A percentile compares a stretch with the other conserved stretches of the same genome.
These are phyloP conservation scores for Russula sp. DNA, from an alignment of 768 basidiomycete species.

Conservation along the genomic window DNA sequence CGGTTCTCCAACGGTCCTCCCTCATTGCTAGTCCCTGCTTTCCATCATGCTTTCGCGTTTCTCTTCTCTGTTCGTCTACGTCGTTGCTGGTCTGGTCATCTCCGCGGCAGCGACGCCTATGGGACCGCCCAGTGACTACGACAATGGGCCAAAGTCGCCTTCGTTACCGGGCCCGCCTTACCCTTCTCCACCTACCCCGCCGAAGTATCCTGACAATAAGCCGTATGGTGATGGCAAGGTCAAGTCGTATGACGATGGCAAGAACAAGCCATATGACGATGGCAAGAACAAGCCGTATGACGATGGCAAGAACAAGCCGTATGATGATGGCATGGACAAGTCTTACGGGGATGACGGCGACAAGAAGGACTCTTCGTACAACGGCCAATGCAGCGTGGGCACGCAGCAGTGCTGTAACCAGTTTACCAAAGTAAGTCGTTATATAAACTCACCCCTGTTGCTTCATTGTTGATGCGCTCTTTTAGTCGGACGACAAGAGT, in stretches of 20 bases:
- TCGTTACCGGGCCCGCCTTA: background rate
- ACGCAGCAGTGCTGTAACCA: background rate
- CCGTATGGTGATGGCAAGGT: background rate
- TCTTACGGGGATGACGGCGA: background rate
- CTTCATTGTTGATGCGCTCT: background rate
- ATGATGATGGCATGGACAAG: too few species aligned
- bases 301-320: background rate
- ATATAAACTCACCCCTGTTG: background rate
- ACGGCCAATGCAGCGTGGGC: background rate
- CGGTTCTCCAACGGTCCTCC: constrained; percentile 3
- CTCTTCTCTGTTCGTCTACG: constrained; percentile 14
- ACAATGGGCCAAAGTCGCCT: background rate
- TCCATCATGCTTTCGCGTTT: constrained; percentile 17
- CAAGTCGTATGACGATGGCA: background rate
- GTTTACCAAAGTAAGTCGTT: background rate
- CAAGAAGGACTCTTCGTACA: background rate
- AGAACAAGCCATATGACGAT: background rate
- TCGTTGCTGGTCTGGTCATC: constrained; percentile 11
- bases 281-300: background rate
- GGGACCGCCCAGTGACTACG: background rate
- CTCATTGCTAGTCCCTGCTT: constrained; percentile 10
- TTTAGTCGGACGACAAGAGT: background rate
- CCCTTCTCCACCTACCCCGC: background rate
- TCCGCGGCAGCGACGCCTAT: constrained; percentile 13
- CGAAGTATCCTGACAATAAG: background rate